Percentiles rank a stretch among this genome's conserved stretches.
These are phyloP conservation scores for Vicia faba DNA, from an alignment of 306 rosid genomes.

Conservation along the genomic window DNA sequence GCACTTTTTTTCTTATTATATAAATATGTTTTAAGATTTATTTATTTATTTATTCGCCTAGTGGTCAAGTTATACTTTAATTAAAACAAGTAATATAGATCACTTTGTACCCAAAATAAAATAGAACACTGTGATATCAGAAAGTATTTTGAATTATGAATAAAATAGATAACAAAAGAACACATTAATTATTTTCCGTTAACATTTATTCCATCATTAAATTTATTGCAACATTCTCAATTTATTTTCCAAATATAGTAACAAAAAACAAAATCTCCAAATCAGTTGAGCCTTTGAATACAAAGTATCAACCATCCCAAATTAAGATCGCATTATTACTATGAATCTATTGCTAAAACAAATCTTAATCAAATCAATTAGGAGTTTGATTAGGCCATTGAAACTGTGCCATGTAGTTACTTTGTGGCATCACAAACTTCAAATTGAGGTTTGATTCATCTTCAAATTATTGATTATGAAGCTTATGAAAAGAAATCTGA, in stretches of 20 bases:
- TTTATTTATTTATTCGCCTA: no score
- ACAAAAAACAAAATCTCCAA: neutral
- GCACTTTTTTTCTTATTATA: no score
- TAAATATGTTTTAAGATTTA: no score
- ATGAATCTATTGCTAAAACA: neutral
- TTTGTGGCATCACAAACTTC: constrained; percentile 36
- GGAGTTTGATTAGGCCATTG: constrained; percentile 34
- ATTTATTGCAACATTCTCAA: neutral
- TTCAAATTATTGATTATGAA: constrained; percentile 26
- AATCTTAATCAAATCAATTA: constrained; percentile 33
- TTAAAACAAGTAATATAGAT: no score
- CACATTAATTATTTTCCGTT: constrained; percentile 17
- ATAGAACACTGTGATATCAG: neutral
- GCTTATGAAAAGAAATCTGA: constrained; percentile 46
- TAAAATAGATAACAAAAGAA: neutral
- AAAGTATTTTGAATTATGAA: neutral
- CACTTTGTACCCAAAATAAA: no score
- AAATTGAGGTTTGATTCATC: constrained; percentile 22
- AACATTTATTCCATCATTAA: neutral
- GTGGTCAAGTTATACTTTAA: no score
- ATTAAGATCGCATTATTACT: constrained; percentile 1
- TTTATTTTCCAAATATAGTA: neutral
- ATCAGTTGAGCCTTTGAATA: constrained; percentile 1
- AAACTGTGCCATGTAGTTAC: constrained; percentile 19
- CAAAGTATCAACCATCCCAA: neutral